Evolutionary conservation across 2,329 filamentous ascomycete species (phyloP), one percentile per base, ranked within the genome.

Genomic region (Ophiocordyceps sinensis): DNA sequence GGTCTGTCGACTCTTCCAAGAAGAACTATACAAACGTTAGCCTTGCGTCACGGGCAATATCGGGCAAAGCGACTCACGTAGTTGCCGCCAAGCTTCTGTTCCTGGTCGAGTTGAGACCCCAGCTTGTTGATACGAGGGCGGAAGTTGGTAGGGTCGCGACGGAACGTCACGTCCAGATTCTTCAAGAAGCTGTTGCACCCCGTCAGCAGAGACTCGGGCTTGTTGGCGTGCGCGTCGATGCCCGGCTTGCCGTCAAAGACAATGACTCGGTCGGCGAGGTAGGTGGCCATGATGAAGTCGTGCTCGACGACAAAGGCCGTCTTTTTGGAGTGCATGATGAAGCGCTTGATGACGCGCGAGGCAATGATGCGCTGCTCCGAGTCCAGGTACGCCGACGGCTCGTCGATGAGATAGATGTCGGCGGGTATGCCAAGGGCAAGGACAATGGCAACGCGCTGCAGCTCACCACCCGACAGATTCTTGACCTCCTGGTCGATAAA

Each of bases 291-390:
- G 70, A 96, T 94, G 71, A 98, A 96, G 75, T 98, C 91, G 82
- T 98, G 91, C 79, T 98, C 91, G 61, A 98, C 89, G 52, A 98
- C 79, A 63, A 98, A 98, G 39, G 91, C 91, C 1, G 91, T 98
- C 78, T 96, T 96, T 79, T 96, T 96, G 55, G 87, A 81, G 71
- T 98, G 89, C 91, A 98, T 98, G 66, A 98, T 98, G 75, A 94
- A 98, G 51, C 91, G 83, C 75, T 98, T 98, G 70, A 98, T 98
- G 60, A 98, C 93, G 59, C 88, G 83, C 37, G 89, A 83, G 46
- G 88, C 89, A 54, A 98, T 81, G 58, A 98, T 94, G 83, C 91
- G 89, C 68, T 98, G 91, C 68, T 98, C 91, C 39, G 91, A 96
- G 63, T 98, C 91, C 44, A 98, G 83, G 65, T 98, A 98, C 47